Evolutionary conservation across 148 eudicot species (phyloP), one percentile per base, ranked within the genome.

Genomic region (Talinum fruticosum): DNA sequence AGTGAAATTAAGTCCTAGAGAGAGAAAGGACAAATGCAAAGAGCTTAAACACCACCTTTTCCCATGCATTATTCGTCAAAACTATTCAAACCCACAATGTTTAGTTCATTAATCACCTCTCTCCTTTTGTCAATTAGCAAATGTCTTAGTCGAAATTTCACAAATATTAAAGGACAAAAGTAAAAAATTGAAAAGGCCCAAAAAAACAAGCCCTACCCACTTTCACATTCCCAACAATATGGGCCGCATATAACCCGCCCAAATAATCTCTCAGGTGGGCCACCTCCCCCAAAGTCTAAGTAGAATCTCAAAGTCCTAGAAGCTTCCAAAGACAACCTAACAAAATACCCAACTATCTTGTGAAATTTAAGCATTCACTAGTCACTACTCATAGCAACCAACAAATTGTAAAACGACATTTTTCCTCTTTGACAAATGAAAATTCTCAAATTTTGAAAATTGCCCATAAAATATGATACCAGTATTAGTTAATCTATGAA

Each of bases 251-350:
- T 69, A 68, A 66, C 76, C 75, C 76, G 79, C 85, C 79, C 79
- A 82, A 75, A 78, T 66, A 61, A 30, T 34, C 28, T 66, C 23
- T 30, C 62, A 29, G 41, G 73, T 47, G 80, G 78, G 19, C 54
- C 54, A 49, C 13, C 54, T 49, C 36, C 64, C 66, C 45, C 24
- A 44, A 74, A 30, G 23, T 74, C 18, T 64, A 65, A 79, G 64
- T n/a, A 54, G 85, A 37, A 83, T 83, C 85, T n/a, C 77, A 83
- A 83, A 66, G 85, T 79, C 80, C 19, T 75, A 45, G 75, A 75
- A 76, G 34, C n/a, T 76, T 83, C 85, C 85, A 82, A 82, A 62
- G n/a, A 64, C 76, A 70, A 69, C 29, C 76, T 76, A 79, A 82
- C 85, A 82, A 82, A 78, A 15, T 59, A 21, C 5, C 10, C 24